Base-by-base conservation (phyloP, 129 eudicot species). In the Tanacetum coccineum region DNA sequence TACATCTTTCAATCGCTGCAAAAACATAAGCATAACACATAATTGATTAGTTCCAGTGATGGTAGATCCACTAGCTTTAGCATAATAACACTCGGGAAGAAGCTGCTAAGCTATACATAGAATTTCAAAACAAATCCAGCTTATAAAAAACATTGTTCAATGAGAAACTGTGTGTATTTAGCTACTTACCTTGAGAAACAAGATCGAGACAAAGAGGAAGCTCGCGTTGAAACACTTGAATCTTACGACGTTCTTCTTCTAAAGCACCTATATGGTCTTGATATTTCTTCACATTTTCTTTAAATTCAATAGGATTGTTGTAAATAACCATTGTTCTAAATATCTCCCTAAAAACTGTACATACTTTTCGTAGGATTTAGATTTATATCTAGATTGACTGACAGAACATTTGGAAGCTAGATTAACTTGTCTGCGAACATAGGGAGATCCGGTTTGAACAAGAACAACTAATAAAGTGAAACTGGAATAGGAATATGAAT, bases 181-280 rank as follows among this genome's bases (percentile, higher is more conserved):
- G 19, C 17, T 15, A 18, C 0, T 39, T 81, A 91, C 97, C 93
- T 84, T 75, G 87, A 64, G 92, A 78, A 61, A 91, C 95, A 70
- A 91, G 92, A 21, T 91, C 86, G 1, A 87, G 79, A 67, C 97
- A 91, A 67, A 91, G 97, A 26, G 97, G 97, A 54, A 91, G 95
- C 74, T 91, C 97, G 0, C 97, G 95, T 71, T 82, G 86, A 32
- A 91, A 91, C 20, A 91, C 86, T 71, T 63, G 89, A 82, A 91
- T 87, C 84, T 91, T 91, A 48, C 78, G 66, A 52, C 80, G 82
- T 60, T 91, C 97, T 79, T 83, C 87, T 58, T 87, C 97, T 66
- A 91, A 72, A 42, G 89, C 80, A 22, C 76, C 76, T 51, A 91
- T 48, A 61, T 91, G 80, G 4, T 75, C 82, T 67, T 70, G 74